Base-by-base conservation (phyloP, 345 rosid species). In the Geranium rotundifolium region DNA sequence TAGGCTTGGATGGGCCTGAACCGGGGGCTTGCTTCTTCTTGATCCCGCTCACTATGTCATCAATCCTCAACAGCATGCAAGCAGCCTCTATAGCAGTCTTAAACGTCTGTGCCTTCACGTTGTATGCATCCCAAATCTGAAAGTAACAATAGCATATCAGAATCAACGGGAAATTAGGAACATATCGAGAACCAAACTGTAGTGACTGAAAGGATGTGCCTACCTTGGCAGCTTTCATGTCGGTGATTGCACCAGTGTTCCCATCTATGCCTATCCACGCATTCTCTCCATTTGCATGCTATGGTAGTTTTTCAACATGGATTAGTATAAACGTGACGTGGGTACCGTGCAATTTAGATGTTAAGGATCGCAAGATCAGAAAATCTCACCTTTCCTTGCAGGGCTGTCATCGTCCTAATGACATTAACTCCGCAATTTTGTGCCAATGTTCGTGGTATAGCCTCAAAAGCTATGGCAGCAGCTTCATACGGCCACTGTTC, bases 271-370 rank as follows among this genome's bases (percentile, higher is more conserved):
- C 98, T 20, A 72, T 72, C 97, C 98, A 92, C 57, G 98, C 93
- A 73, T 92, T 89, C 73, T 92, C 97, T 30, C 98, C 97, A 73
- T 83, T 92, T 59, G 98, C 98, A 58, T 92, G 98, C 97, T 92
- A 72, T 54, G 62, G 15, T 46, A 2, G 16, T 46, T 46, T 7
- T 7, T 7, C 13, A 14, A 46, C 12, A 46, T 46, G 52, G 12
- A 46, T 46, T 46, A 46, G 52, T 46, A 46, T 46, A 14, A 46
- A 46, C 12, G 52, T 46, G 52, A 14, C 8, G 14, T 34, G 10
- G 10, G 41, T 23, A 37, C 46, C 46, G 12, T 46, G 13, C 52
- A 46, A 9, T 46, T 12, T 46, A 46, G 12, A 46, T 7, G 14
- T 9, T 46, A 46, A 46, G 16, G 52, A 46, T 46, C 52, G 12